These are phyloP conservation scores for Limnanthes douglasii DNA, from an alignment of 345 rosid genomes.

Conservation along the genomic window DNA sequence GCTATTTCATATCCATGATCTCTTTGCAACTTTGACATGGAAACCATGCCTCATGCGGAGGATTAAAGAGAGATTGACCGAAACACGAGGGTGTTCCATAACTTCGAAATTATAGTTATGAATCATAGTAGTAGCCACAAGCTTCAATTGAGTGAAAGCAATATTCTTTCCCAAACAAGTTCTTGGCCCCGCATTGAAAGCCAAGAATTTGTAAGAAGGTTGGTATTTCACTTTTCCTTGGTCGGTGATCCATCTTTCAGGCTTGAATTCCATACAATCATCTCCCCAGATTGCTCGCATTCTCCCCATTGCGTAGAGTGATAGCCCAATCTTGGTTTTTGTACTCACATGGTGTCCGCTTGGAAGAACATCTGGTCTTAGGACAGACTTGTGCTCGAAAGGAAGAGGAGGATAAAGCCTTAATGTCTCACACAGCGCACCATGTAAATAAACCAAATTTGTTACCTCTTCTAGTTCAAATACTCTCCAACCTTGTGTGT, in stretches of 20 bases:
- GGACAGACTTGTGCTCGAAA: conserved; percentile 4
- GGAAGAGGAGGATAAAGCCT: conserved; percentile 20
- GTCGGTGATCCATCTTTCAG: no score
- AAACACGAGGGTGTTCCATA: conserved; percentile 10
- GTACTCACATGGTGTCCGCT: conserved; percentile 12
- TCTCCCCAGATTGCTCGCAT: no score
- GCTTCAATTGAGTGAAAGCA: conserved; percentile 28
- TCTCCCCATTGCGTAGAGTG: conserved; percentile 9
- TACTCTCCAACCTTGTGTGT: conserved; percentile 10
- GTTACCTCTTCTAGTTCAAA: background rate
- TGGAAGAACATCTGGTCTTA: conserved; percentile 12
- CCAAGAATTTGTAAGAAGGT: conserved; percentile 24
- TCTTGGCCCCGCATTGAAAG: conserved; percentile 33
- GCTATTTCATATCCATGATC: no score
- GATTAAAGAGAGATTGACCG: conserved; percentile 9
- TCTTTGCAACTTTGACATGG: no score
- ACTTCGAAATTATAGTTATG: conserved; percentile 14
- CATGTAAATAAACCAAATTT: conserved; percentile 17
- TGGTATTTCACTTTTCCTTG: conserved; percentile 5
- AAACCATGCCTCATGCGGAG: conserved; percentile 26
- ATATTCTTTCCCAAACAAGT: conserved; percentile 28
- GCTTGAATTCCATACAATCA: no score
- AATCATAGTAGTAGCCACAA: conserved; percentile 14
- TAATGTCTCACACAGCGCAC: conserved; percentile 11
- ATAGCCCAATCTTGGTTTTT: conserved; percentile 3